A percentile compares a stretch with the other conserved stretches of the same genome.
phyloP scores from a whole-genome alignment of 257 asterid genomes.

The Gentiana macrophylla region DNA sequence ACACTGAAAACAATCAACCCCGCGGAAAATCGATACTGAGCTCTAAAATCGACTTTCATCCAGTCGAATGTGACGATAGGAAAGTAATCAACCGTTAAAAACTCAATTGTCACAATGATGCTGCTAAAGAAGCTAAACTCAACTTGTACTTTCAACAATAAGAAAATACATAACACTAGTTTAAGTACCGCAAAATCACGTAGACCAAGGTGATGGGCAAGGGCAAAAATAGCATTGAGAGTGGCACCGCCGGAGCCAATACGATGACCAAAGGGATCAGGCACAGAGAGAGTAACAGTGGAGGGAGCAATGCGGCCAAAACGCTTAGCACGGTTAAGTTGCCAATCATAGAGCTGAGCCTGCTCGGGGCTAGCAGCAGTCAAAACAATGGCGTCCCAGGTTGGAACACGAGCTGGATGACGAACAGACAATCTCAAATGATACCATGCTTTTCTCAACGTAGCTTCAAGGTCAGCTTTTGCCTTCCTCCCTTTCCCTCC shows the following conservation, averaged over 20 bases:
- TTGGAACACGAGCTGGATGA: slow-evolving; percentile 62
- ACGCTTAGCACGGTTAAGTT: slow-evolving; percentile 76
- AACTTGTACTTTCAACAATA: too few species aligned
- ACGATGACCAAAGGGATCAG: slow-evolving; percentile 83
- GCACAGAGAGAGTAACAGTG: slow-evolving; percentile 76
- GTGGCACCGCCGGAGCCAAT: slow-evolving; percentile 98
- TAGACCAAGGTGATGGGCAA: slow-evolving; percentile 39
- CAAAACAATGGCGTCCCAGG: slow-evolving; percentile 87
- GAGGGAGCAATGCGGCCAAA: slow-evolving; percentile 72
- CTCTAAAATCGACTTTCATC: too few species aligned
- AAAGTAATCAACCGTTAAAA: too few species aligned
- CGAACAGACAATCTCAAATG: slow-evolving; percentile 73
- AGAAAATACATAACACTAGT: too few species aligned
- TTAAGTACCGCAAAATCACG: slow-evolving; percentile 8
- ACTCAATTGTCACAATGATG: too few species aligned
- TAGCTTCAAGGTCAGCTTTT: slow-evolving; percentile 43
- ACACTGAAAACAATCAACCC: too few species aligned
- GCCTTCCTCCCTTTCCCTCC: neutral
- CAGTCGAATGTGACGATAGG: too few species aligned
- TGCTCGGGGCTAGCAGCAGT: slow-evolving; percentile 99
- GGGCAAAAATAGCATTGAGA: slow-evolving; percentile 61
- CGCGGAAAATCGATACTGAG: too few species aligned
- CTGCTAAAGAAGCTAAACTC: too few species aligned
- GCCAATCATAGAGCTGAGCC: slow-evolving; percentile 82
- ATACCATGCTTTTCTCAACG: slow-evolving; percentile 81